phyloP scores from a whole-genome alignment of 163 green algal species.

The Chlorella variabilis region DNA sequence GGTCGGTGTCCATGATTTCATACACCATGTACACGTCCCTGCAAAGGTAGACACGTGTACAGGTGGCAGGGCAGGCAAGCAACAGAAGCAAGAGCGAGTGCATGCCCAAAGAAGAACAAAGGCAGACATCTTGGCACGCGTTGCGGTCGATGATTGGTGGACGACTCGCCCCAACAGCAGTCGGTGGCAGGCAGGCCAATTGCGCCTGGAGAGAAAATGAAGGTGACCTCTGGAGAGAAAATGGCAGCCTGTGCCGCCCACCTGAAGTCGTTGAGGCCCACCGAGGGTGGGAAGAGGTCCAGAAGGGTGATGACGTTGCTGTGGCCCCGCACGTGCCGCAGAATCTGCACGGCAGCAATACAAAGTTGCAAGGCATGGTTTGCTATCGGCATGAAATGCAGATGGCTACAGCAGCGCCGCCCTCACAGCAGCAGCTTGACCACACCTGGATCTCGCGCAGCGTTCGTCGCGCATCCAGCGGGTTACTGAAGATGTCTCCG shows the following conservation, averaged over 20 bases:
- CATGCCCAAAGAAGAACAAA: too few species aligned
- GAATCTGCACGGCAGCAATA: constrained; percentile 18
- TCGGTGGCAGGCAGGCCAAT: too few species aligned
- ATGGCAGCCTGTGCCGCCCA: neutral
- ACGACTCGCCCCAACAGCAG: too few species aligned
- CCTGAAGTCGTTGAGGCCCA: constrained; percentile 15
- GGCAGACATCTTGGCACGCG: too few species aligned
- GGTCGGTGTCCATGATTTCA: constrained; percentile 98
- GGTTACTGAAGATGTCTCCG: constrained; percentile 93
- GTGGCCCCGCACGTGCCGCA: constrained; percentile 35
- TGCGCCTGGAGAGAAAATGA: too few species aligned
- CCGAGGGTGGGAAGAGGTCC: constrained; percentile 50
- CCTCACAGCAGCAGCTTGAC: neutral
- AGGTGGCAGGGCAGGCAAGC: too few species aligned
- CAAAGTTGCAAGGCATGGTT: neutral
- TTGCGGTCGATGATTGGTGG: too few species aligned
- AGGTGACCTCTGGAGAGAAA: too few species aligned
- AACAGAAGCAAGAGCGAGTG: too few species aligned
- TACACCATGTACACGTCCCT: constrained; percentile 97
- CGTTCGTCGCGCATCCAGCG: constrained; percentile 90
- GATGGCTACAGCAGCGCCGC: too few species aligned
- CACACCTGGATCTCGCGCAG: constrained; percentile 80
- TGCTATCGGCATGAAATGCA: neutral
- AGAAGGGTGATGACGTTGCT: constrained; percentile 48
- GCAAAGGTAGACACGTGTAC: constrained; percentile 52